Percentiles rank a stretch among this genome's conserved stretches.
These are phyloP conservation scores for Rosa lucieae DNA, from an alignment of 306 rosid genomes.

Conservation along the genomic window DNA sequence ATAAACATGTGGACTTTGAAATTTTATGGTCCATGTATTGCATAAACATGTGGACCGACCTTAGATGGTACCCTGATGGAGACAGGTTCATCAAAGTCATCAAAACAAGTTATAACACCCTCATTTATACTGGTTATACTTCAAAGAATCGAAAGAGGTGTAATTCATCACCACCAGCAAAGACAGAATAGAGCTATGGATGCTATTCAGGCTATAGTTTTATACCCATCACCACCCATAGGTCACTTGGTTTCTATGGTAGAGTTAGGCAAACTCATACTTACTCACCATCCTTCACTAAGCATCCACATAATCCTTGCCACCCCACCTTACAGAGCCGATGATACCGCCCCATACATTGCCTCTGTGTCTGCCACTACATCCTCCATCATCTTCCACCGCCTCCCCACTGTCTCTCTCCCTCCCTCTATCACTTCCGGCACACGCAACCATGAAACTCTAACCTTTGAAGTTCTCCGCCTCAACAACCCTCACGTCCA, in stretches of 20 bases:
- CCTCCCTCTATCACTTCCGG: constrained; percentile 8
- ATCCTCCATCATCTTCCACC: constrained; percentile 35
- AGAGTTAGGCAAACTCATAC: constrained; percentile 37
- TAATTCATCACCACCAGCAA: background rate
- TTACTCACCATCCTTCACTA: constrained; percentile 33
- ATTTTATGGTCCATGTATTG: no score
- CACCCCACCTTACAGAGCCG: constrained; percentile 32
- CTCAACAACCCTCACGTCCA: constrained; percentile 15
- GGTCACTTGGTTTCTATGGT: constrained; percentile 39
- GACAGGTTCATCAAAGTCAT: background rate
- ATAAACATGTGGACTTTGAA: no score
- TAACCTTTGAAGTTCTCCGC: constrained; percentile 23
- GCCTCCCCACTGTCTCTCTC: constrained; percentile 22
- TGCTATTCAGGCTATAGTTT: constrained; percentile 25
- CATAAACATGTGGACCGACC: no score
- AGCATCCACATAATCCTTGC: constrained; percentile 36
- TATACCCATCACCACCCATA: constrained; percentile 36
- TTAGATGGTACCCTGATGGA: background rate
- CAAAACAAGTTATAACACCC: background rate
- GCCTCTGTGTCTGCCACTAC: constrained; percentile 27
- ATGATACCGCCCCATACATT: constrained; percentile 31
- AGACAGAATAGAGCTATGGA: background rate
- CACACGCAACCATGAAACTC: constrained; percentile 23
- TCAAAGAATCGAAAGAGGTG: background rate
- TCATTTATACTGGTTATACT: background rate